Evolutionary conservation across 2,329 filamentous ascomycete genomes (phyloP).

Genomic region (Samsoniella hepiali): DNA sequence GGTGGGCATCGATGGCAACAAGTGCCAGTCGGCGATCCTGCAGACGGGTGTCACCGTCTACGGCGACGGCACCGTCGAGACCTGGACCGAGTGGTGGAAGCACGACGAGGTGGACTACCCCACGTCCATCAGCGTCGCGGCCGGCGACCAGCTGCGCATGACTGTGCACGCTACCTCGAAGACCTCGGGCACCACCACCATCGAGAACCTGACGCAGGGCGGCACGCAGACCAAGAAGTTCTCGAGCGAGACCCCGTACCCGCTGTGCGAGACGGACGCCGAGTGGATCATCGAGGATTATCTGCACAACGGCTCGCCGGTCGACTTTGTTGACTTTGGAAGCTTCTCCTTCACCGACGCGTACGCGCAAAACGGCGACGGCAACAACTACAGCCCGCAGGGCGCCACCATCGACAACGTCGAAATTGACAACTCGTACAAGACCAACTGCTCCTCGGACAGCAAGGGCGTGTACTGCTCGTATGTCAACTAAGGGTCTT

Average conservation of each 20-base stretch:
- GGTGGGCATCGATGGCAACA: conserved; percentile 41
- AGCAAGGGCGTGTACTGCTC: not conserved
- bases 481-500: not conserved
- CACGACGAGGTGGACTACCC: not conserved
- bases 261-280: conserved; percentile 50
- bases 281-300: conserved; percentile 55
- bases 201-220: conserved; percentile 46
- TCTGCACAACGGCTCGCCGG: conserved; percentile 22
- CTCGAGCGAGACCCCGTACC: conserved; percentile 33
- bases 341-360: conserved; percentile 7
- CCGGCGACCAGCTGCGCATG: conserved; percentile 12
- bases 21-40: conserved; percentile 30
- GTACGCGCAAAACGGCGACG: conserved; percentile 20
- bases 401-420: not conserved
- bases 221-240: conserved; percentile 49
- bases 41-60: conserved; percentile 40
- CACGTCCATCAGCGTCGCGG: not conserved
- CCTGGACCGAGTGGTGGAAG: conserved; percentile 12
- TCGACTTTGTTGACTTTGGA: conserved; percentile 14
- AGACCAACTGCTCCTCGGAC: not conserved
- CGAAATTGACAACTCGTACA: not conserved
- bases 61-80: conserved; percentile 24
- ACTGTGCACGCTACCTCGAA: conserved; percentile 10
- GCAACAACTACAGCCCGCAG: conserved; percentile 37
- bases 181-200: conserved; percentile 3